Base-by-base conservation (phyloP, 148 eudicot species). In the Diospyros lotus region DNA sequence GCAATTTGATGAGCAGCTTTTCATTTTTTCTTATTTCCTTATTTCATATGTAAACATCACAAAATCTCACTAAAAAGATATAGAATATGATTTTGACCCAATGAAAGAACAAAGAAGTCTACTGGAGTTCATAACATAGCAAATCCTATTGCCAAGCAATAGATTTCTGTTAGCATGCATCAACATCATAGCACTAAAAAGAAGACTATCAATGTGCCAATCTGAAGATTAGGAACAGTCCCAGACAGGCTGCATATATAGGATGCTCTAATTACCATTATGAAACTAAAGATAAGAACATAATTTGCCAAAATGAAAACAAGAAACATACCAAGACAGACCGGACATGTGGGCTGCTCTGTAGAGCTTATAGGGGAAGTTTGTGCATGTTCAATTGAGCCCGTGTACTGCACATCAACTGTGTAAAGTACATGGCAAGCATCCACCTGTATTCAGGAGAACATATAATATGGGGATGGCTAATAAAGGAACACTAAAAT, bases 261-360 rank as follows among this genome's bases (percentile, higher is more conserved):
- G 96, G 88, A 83, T 90, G 96, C 83, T 95, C 97, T 28, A 28
- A 69, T 40, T 13, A 7, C 61, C 3, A 0, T 56, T 63, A 41
- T 42, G 46, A 7, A 12, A 9, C 6, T 46, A 62, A 17, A 61
- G 63, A 3, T 38, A 48, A 2, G 38, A 11, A 3, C 39, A 62
- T 58, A 9, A 58, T 72, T 18, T 43, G 40, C 53, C 7, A 58
- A 58, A 59, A 2, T 11, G 50, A 46, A 40, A 17, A 62, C 76
- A 77, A 54, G 63, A 56, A 56, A 78, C 81, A 68, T 80, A 92
- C 98, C 98, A 72, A 92, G 90, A 79, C 97, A 92, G 73, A 95
- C 99, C 59, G 96, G 89, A 85, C 99, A 95, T 10, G 91, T 77
- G 44, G 96, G 88, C 85, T 90, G 96, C 83, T 95, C 97, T 11